Base-by-base conservation (phyloP, 768 basidiomycete species). In the Paxillus involutus region DNA sequence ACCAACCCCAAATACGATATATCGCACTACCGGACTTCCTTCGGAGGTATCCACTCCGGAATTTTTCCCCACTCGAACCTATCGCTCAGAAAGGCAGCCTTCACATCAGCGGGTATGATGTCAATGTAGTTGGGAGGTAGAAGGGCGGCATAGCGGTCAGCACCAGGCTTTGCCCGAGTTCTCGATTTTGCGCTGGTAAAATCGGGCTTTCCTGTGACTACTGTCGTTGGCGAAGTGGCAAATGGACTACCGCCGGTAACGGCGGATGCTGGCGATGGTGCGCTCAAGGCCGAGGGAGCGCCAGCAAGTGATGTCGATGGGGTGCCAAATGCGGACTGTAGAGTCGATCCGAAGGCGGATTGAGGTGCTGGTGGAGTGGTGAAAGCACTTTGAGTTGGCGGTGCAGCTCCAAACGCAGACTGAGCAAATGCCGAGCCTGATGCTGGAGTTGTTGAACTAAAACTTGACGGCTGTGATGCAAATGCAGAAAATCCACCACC, bases 1-100 rank as follows among this genome's bases (percentile, higher is more conserved):
- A 11, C 9, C 32, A 30, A 30, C 29, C 29, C 26, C 4, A 4
- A 26, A 26, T 26, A 6, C 6, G 26, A 26, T 26, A 26, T 26
- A 26, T 26, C 26, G 26, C 26, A 4, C 71, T 73, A 84, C 52
- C 84, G 73, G 53, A 84, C 63, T 62, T 83, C 80, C 49, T 80
- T 60, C 9, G 88, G 89, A 37, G 89, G 89, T 52, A 85, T 74
- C 83, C 84, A 89, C 53, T 88, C 87, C 1, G 89, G 89, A 44
- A 91, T 76, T 55, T 79, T 78, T 65, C 84, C 82, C 77, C 81
- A 87, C 62, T 82, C 83, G 60, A 91, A 91, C 68, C 70, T 81
- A 50, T 73, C 71, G 17, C 69, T 69, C 57, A 72, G 63, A 61
- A 89, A 90, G 39, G 84, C 83, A 6, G 79, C 77, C 60, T 75